A percentile compares a stretch with the other conserved stretches of the same genome.
These are phyloP conservation scores for Globisporangium apiculatum DNA, from an alignment of 352 stramenopile genomes.

Conservation along the genomic window DNA sequence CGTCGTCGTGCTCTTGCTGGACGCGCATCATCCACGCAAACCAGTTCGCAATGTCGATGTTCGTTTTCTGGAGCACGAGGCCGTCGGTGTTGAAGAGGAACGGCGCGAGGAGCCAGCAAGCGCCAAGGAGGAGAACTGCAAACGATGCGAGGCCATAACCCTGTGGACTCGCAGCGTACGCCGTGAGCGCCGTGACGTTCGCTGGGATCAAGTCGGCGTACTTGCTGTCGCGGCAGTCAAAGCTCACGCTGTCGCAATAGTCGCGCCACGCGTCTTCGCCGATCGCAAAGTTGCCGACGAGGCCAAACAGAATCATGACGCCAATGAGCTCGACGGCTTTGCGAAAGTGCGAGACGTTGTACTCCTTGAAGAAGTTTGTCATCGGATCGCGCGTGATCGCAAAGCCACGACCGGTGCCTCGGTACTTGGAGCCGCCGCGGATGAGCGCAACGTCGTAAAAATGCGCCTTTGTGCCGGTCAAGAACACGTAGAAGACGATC, in stretches of 20 bases:
- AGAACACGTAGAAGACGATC: constrained; percentile 85
- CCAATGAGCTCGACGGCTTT: constrained; percentile 84
- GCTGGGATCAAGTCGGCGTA: constrained; percentile 38
- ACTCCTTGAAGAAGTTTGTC: constrained; percentile 88
- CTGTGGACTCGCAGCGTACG: constrained; percentile 53
- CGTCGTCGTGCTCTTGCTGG: constrained; percentile 25
- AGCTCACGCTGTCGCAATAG: constrained; percentile 34
- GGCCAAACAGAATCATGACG: constrained; percentile 76
- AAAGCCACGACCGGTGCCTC: constrained; percentile 80
- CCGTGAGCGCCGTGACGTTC: constrained; percentile 61
- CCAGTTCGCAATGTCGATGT: constrained; percentile 76
- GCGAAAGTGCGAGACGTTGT: constrained; percentile 82
- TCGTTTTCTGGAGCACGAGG: constrained; percentile 78
- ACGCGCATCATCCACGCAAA: constrained; percentile 83
- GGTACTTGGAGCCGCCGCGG: constrained; percentile 81
- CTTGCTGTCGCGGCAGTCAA: constrained; percentile 36
- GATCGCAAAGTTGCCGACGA: constrained; percentile 77
- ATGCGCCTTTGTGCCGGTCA: constrained; percentile 82
- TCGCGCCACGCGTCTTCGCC: constrained; percentile 29
- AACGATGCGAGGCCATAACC: constrained; percentile 79
- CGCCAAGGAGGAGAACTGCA: constrained; percentile 70
- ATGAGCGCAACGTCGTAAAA: constrained; percentile 84
- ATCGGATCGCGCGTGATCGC: constrained; percentile 82
- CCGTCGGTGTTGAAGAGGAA: constrained; percentile 89
- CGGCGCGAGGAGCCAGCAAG: constrained; percentile 76